phyloP scores from a whole-genome alignment of 2,329 filamentous ascomycete genomes.

The Hypoxylon sp. region DNA sequence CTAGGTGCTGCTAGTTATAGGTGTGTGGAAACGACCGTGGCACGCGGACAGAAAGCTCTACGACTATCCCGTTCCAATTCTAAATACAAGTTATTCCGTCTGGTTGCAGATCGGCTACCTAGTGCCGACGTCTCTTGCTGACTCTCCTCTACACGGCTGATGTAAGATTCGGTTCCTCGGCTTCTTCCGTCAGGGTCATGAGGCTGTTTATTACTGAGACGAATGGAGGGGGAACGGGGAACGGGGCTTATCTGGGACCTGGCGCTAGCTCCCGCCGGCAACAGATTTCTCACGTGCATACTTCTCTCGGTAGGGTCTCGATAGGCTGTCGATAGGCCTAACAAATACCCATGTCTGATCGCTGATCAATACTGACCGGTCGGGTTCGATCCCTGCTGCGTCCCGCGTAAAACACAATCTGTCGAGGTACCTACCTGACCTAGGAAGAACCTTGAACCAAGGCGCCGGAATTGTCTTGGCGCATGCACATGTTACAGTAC shows the following conservation, averaged over 20 bases:
- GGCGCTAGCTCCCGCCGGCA: slow-evolving; percentile 5
- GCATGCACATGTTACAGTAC: slow-evolving; percentile 30
- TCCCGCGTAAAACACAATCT: slow-evolving; percentile 16
- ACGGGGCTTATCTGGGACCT: slow-evolving; percentile 20
- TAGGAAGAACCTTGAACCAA: slow-evolving; percentile 29
- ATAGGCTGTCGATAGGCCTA: slow-evolving; percentile 8
- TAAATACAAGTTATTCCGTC: background rate
- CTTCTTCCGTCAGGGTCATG: slow-evolving; percentile 6
- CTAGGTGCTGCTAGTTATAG: slow-evolving; percentile 22
- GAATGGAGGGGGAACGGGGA: background rate
- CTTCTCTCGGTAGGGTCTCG: too few species aligned
- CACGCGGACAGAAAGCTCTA: slow-evolving; percentile 7
- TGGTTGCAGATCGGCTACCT: background rate
- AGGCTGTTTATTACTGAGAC: background rate
- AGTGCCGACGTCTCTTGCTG: slow-evolving; percentile 3
- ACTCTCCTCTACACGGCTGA: slow-evolving; percentile 16
- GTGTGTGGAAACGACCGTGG: slow-evolving; percentile 1
- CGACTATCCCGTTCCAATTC: background rate
- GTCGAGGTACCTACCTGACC: background rate
- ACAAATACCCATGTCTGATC: slow-evolving; percentile 24
- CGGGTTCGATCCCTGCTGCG: slow-evolving; percentile 18
- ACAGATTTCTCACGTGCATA: slow-evolving; percentile 25
- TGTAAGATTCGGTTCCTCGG: slow-evolving; percentile 24
- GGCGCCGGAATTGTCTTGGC: slow-evolving; percentile 36
- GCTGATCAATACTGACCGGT: slow-evolving; percentile 15